These are phyloP conservation scores for Kwoniella shandongensis DNA, from an alignment of 768 basidiomycete species.

Conservation along the genomic window DNA sequence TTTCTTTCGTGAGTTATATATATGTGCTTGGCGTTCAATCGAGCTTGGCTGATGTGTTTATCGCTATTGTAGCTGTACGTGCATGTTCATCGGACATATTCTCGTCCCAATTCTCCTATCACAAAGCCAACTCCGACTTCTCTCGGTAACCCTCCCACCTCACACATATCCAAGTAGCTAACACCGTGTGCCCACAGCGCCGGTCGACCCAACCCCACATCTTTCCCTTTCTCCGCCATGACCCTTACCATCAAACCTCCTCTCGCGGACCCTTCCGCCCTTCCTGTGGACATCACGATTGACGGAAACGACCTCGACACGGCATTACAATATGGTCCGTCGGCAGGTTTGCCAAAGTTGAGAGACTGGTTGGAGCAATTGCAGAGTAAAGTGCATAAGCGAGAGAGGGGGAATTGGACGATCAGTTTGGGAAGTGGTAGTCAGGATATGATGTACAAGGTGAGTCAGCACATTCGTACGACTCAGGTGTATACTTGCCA, in stretches of 20 bases:
- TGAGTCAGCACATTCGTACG: slow-evolving; percentile 52
- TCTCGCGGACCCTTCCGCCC: slow-evolving; percentile 54
- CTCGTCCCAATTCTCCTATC: slow-evolving; percentile 8
- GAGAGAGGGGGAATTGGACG: slow-evolving; percentile 67
- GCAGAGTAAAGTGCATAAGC: slow-evolving; percentile 69
- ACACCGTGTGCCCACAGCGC: slow-evolving; percentile 54
- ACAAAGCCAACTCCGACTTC: not conserved
- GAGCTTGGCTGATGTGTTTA: not conserved
- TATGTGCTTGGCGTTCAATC: slow-evolving; percentile 58
- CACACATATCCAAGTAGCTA: not conserved
- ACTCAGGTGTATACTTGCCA: not conserved
- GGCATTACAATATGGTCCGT: slow-evolving; percentile 72
- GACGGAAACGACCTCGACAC: slow-evolving; percentile 62
- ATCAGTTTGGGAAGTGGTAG: slow-evolving; percentile 78
- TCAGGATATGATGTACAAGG: slow-evolving; percentile 88
- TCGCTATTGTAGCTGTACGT: slow-evolving; percentile 12
- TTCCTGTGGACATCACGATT: slow-evolving; percentile 59
- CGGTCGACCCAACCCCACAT: slow-evolving; percentile 85
- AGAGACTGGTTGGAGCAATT: slow-evolving; percentile 57
- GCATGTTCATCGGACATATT: not conserved
- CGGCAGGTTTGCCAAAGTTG: slow-evolving; percentile 67
- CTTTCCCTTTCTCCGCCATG: slow-evolving; percentile 86
- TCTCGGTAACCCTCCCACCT: not conserved
- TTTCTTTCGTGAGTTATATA: slow-evolving; percentile 48
- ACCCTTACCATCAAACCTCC: slow-evolving; percentile 57